Base-by-base conservation (phyloP, 768 basidiomycete genomes). In the Tulasnella sp. region DNA sequence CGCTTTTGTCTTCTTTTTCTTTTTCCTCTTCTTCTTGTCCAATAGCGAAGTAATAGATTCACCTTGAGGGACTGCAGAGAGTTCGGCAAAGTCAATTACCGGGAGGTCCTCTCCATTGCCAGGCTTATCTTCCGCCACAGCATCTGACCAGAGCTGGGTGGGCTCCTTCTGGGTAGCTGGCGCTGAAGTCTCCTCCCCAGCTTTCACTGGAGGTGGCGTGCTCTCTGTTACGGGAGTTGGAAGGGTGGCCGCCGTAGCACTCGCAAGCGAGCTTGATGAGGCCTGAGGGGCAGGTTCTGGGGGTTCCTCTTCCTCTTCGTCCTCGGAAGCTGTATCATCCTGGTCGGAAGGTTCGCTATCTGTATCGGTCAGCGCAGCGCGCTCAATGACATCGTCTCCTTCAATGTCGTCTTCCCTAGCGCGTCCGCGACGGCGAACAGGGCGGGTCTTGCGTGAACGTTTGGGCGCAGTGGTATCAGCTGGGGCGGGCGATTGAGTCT, bases 31-130 rank as follows among this genome's bases (percentile, higher is more conserved):
- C 78, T 79, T 74, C 78, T n/a, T 41, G 22, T 77, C 75, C 24
- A 42, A 31, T 76, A 58, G 80, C 20, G 79, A 24, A 14, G 48
- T 85, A 84, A 88, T 89, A 6, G 83, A 72, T 88, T 88, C 84
- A 91, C 88, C 82, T 83, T 76, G 31, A 80, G 85, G 78, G 86
- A 85, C 54, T 84, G 85, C 85, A 46, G 54, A 81, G 64, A 91
- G 85, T 80, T 95, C 92, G 77, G 91, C 89, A 84, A 96, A 96
- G 80, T 95, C 93, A 82, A 96, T 92, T 83, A 95, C 92, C 48
- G 94, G 95, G 11, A 96, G 88, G 40, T 91, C 92, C 81, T 78
- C 60, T 8, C 41, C 48, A 91, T 89, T n/a, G 86, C 87, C 69
- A 86, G 89, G 86, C 93, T 93, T 58, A n/a, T 81, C 73, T 42